Percentiles rank a stretch among this genome's conserved stretches.
Conservation (phyloP, 2,329 filamentous ascomycete species). For the Ceratocystiopsis brevicomis region DNA sequence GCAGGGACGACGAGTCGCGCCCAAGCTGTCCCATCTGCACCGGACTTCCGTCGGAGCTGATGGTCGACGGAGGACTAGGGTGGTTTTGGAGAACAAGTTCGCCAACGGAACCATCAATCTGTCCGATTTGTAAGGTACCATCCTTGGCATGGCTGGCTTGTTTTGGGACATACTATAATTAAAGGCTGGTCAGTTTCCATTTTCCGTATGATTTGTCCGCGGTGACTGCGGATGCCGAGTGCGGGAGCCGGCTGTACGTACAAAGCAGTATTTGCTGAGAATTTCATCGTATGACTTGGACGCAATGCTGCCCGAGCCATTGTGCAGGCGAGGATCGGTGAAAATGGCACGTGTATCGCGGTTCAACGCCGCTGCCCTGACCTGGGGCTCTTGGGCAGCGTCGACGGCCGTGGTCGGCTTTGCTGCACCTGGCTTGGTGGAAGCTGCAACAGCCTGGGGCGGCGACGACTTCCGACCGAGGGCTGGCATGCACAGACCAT, state of each 20-base stretch:
- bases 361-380: constrained; percentile 1
- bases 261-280: constrained; percentile 98
- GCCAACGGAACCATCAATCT: constrained; percentile 6
- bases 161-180: constrained; percentile 40
- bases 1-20: constrained; percentile 10
- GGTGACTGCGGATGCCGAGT: constrained; percentile 10
- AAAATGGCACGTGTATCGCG: constrained; percentile 2
- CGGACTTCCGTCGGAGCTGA: constrained; percentile 21
- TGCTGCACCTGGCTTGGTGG: not conserved
- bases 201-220: constrained; percentile 18
- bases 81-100: too few species aligned
- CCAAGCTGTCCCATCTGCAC: constrained; percentile 10
- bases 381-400: constrained; percentile 6
- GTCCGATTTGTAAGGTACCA: constrained; percentile 23
- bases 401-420: constrained; percentile 5
- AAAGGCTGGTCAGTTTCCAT: constrained; percentile 4
- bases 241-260: constrained; percentile 43
- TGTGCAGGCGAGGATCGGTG: constrained; percentile 9
- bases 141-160: constrained; percentile 32
- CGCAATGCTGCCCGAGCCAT: constrained; percentile 38
- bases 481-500: constrained; percentile 37
- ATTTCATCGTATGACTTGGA: constrained; percentile 91
- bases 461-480: constrained; percentile 20
- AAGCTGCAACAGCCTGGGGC: not conserved
- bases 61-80: constrained; percentile 17